Percentiles rank a stretch among this genome's conserved stretches.
These are phyloP conservation scores for Eucalyptus curtisii DNA, from an alignment of 345 rosid species.

Conservation along the genomic window DNA sequence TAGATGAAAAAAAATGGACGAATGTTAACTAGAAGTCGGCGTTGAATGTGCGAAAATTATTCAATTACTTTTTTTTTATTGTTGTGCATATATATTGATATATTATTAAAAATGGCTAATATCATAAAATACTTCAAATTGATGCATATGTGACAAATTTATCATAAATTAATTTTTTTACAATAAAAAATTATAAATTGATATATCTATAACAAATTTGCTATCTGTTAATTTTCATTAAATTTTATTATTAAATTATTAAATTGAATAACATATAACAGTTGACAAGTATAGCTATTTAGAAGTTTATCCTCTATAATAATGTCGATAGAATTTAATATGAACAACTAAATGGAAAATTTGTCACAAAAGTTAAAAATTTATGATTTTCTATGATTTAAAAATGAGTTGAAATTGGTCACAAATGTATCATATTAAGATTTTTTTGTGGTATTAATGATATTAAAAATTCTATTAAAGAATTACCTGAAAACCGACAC, in stretches of 20 bases:
- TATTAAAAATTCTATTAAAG: background rate
- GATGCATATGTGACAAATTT: accelerated
- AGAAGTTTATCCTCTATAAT: too few relatives aligned
- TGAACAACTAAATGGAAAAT: background rate
- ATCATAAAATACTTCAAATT: background rate
- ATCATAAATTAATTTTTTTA: accelerated
- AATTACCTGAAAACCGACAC: background rate
- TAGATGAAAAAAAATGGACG: background rate
- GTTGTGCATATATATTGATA: background rate
- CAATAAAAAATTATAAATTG: accelerated
- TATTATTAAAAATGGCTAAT: background rate
- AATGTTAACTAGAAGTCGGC: background rate
- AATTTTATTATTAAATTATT: background rate
- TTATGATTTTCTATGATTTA: background rate
- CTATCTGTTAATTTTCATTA: accelerated
- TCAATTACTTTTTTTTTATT: background rate
- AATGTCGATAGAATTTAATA: background rate
- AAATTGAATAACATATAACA: too few relatives aligned
- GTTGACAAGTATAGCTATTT: accelerated
- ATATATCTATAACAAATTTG: accelerated
- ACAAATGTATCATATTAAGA: background rate
- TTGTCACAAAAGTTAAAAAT: accelerated
- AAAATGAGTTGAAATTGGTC: background rate
- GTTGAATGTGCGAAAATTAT: background rate
- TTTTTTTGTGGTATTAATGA: background rate